Conservation (phyloP, 2,329 filamentous ascomycete genomes). For the Dothistroma septosporum region DNA sequence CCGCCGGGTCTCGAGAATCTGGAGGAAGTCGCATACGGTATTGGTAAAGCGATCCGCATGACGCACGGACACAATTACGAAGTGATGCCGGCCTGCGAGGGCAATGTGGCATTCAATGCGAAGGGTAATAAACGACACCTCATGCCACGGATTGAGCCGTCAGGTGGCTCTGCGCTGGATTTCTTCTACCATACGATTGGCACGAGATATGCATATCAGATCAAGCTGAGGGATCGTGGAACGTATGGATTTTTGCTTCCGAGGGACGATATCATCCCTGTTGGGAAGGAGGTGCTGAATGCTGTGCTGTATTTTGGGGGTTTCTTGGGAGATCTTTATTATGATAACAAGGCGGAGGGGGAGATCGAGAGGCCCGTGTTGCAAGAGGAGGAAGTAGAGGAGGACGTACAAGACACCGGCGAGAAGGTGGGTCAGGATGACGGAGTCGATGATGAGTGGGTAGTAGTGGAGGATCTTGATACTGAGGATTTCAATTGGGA, state of each 20-base stretch:
- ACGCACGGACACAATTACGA: constrained; percentile 54
- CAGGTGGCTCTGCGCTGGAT: constrained; percentile 83
- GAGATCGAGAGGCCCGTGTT: constrained; percentile 12
- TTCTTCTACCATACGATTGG: constrained; percentile 89
- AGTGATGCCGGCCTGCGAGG: constrained; percentile 82
- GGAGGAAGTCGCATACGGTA: constrained; percentile 79
- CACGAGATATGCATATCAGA: constrained; percentile 84
- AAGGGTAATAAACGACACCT: constrained; percentile 34
- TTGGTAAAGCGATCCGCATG: constrained; percentile 86
- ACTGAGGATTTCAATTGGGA: constrained; percentile 15
- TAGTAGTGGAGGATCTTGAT: constrained; percentile 14
- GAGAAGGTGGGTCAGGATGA: constrained; percentile 10
- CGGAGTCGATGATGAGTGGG: constrained; percentile 10
- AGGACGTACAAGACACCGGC: not conserved
- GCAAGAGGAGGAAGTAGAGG: constrained; percentile 1
- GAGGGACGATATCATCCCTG: constrained; percentile 79
- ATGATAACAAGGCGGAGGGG: constrained; percentile 16
- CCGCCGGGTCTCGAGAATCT: constrained; percentile 89
- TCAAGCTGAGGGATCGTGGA: constrained; percentile 88
- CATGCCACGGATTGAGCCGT: constrained; percentile 61
- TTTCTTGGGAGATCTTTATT: constrained; percentile 58
- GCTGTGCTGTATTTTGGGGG: constrained; percentile 80
- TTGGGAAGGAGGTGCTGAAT: constrained; percentile 75
- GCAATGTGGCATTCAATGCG: constrained; percentile 53
- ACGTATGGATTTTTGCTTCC: constrained; percentile 92